Percentiles rank a stretch among this genome's conserved stretches.
Conservation (phyloP, 768 basidiomycete species). For the Amanita pseudoporphyria region DNA sequence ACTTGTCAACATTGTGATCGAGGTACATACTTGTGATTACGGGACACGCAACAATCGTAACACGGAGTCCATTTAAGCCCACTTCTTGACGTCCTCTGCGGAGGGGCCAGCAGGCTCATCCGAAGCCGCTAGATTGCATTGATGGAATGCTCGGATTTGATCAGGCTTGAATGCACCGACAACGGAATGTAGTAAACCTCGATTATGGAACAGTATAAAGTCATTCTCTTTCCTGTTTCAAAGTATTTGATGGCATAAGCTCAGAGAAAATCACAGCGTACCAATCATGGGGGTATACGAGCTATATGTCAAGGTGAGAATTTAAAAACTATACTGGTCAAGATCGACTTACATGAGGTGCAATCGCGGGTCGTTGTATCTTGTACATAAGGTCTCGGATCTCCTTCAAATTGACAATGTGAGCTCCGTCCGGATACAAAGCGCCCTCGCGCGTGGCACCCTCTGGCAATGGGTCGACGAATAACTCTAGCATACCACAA, state of each 20-base stretch:
- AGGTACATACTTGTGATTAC: background rate
- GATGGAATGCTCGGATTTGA: constrained; percentile 69
- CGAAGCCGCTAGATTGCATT: constrained; percentile 82
- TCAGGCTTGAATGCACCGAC: constrained; percentile 65
- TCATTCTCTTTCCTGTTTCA: constrained; percentile 41
- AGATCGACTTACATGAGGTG: constrained; percentile 46
- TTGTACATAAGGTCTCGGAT: constrained; percentile 13
- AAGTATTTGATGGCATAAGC: background rate
- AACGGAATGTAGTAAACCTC: constrained; percentile 72
- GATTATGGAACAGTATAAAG: constrained; percentile 80
- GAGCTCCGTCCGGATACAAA: constrained; percentile 42
- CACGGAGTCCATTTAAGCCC: constrained; percentile 25
- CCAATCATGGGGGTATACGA: constrained; percentile 91
- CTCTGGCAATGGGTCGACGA: constrained; percentile 65
- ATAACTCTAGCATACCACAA: constrained; percentile 56
- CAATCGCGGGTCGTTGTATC: constrained; percentile 50
- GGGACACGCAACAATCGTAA: background rate
- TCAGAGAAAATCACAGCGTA: constrained; percentile 14
- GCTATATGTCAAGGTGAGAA: constrained; percentile 22
- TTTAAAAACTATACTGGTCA: background rate
- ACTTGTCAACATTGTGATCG: background rate
- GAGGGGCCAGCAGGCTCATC: constrained; percentile 61
- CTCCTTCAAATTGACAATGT: constrained; percentile 15
- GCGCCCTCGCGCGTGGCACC: constrained; percentile 49
- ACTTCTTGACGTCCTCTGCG: constrained; percentile 55